Evolutionary conservation across 1,284 basidiomycete species (phyloP).

Genomic region (Ceratobasidium sp.): DNA sequence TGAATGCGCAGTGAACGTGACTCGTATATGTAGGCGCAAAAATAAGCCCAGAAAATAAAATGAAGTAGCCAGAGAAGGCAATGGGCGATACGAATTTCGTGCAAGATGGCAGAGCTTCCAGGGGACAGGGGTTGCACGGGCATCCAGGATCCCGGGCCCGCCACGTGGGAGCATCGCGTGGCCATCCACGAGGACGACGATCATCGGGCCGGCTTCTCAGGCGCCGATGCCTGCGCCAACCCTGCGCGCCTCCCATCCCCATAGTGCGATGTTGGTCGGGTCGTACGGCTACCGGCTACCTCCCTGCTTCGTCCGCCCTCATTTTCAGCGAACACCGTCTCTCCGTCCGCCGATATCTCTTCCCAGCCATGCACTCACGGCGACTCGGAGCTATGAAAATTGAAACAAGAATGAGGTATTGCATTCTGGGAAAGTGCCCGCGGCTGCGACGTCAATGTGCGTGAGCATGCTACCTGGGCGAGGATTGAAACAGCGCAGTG

Average conservation of each 20-base stretch:
- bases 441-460: not conserved
- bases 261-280: not conserved
- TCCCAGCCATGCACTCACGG: no score
- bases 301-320: no score
- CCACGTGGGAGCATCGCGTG: conserved; percentile 36
- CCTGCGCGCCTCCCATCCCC: not conserved
- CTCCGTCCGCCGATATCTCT: no score
- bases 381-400: no score
- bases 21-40: conserved; percentile 5
- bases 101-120: conserved; percentile 1
- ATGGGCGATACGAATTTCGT: not conserved
- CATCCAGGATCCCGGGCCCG: conserved; percentile 1
- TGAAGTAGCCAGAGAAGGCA: not conserved
- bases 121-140: conserved; percentile 35
- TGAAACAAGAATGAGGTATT: no score
- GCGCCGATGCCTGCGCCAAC: not conserved
- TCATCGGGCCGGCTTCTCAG: conserved; percentile 15
- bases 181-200: conserved; percentile 40
- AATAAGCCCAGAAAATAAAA: conserved; percentile 20
- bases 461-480: not conserved
- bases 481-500: not conserved
- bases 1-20: not conserved
- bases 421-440: conserved; percentile 7
- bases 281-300: no score
- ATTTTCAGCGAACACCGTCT: no score